Evolutionary conservation across 2,329 filamentous ascomycete species (phyloP).

Genomic region (Alternaria viburni): DNA sequence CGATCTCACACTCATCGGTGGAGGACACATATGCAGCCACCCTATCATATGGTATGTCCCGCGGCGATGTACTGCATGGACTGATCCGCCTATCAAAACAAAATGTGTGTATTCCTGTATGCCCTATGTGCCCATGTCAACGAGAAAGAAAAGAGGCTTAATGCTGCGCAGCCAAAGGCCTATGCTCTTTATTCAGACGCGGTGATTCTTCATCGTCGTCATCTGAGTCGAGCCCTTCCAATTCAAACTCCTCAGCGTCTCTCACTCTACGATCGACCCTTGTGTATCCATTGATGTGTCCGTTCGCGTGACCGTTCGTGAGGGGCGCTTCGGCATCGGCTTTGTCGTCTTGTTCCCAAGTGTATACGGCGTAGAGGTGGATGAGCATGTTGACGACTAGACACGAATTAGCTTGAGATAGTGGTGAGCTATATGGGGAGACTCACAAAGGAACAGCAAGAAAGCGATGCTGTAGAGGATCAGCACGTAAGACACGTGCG

Average conservation of each 20-base stretch:
- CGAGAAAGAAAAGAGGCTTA: conserved; percentile 3
- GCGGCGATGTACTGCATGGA: too few relatives aligned
- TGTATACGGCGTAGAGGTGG: conserved; percentile 76
- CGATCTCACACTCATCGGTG: not conserved
- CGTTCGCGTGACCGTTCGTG: conserved; percentile 33
- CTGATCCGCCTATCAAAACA: too few relatives aligned
- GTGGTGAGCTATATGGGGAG: rapidly evolving
- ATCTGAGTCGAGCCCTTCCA: conserved; percentile 88
- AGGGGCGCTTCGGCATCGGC: conserved; percentile 45
- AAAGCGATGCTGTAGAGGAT: conserved; percentile 92
- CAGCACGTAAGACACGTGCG: conserved; percentile 89
- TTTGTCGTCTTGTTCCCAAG: conserved; percentile 52
- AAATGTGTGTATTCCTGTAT: not conserved
- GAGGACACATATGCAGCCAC: not conserved
- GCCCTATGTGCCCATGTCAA: not conserved
- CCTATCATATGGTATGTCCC: too few relatives aligned
- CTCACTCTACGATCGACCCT: conserved; percentile 65
- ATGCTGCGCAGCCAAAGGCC: conserved; percentile 19
- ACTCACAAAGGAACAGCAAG: conserved; percentile 81
- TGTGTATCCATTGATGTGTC: conserved; percentile 48
- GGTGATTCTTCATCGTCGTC: conserved; percentile 67
- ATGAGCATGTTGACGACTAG: conserved; percentile 82
- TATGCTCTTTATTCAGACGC: conserved; percentile 34
- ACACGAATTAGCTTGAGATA: conserved; percentile 15
- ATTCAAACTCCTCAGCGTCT: conserved; percentile 91